These are phyloP conservation scores for Hirsutella minnesotensis DNA, from an alignment of 2,329 filamentous ascomycete species.

Conservation along the genomic window DNA sequence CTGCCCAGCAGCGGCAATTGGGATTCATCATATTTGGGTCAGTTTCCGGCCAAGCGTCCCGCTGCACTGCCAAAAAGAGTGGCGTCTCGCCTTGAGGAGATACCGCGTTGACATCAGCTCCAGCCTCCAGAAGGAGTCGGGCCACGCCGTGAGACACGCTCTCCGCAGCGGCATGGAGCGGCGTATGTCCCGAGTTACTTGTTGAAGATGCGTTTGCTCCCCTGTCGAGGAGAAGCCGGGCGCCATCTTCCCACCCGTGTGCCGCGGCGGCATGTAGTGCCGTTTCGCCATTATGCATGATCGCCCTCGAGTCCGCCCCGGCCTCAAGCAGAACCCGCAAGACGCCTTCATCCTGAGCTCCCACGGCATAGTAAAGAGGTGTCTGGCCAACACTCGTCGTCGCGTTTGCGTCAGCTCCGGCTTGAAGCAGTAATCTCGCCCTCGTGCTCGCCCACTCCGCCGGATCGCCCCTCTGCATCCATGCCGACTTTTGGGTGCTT, in stretches of 20 bases:
- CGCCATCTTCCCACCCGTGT: neutral
- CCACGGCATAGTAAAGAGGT: neutral
- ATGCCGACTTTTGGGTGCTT: too few species aligned
- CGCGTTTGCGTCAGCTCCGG: neutral
- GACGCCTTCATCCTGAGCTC: neutral
- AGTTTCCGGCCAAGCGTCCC: too few species aligned
- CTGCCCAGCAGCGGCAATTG: too few species aligned
- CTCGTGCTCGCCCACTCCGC: neutral
- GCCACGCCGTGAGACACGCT: neutral
- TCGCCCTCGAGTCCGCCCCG: neutral
- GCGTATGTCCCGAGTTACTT: neutral
- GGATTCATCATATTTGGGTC: too few species aligned
- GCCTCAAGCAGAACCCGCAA: neutral
- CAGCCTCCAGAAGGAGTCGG: neutral
- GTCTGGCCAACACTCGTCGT: neutral
- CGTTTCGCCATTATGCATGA: neutral
- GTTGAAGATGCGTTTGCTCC: neutral
- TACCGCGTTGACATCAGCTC: neutral
- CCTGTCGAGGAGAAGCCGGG: neutral
- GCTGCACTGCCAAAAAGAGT: neutral
- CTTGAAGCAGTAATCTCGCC: neutral
- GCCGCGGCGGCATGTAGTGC: neutral
- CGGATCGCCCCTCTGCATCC: too few species aligned
- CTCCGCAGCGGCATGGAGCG: neutral
- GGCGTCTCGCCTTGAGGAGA: neutral